Conservation (phyloP, 2,329 filamentous ascomycete genomes). For the Verticillium nubilum region DNA sequence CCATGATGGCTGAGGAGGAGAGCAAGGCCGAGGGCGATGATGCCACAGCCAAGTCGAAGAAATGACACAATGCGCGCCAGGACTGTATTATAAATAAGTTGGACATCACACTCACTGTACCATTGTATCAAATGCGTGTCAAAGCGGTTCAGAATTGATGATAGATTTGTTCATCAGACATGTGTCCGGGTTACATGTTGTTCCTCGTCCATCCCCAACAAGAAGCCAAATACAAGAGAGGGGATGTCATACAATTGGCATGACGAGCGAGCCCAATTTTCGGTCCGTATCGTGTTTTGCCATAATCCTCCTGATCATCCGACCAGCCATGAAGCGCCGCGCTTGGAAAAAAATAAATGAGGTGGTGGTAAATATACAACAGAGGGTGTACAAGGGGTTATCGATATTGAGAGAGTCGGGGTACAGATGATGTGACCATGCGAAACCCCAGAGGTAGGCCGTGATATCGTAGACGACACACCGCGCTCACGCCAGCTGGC, state of each 20-base stretch:
- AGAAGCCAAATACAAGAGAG: slow-evolving; percentile 27
- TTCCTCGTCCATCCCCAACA: neutral
- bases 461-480: neutral
- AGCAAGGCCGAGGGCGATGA: slow-evolving; percentile 15
- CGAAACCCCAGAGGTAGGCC: neutral
- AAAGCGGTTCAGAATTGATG: neutral
- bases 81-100: neutral
- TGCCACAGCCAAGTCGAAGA: slow-evolving; percentile 7
- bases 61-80: neutral
- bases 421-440: neutral
- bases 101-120: neutral
- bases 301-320: neutral
- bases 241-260: slow-evolving; percentile 27
- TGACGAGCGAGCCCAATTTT: slow-evolving; percentile 8
- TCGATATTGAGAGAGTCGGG: neutral
- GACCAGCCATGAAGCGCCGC: slow-evolving; percentile 1
- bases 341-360: neutral
- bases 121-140: neutral
- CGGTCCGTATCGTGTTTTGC: slow-evolving; percentile 6
- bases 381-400: neutral
- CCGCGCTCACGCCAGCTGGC: slow-evolving; percentile 13
- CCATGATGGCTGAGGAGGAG: slow-evolving; percentile 60
- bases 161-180: neutral
- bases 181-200: neutral
- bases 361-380: slow-evolving; percentile 15